These are phyloP conservation scores for Cercis canadensis DNA, from an alignment of 306 rosid species.

Conservation along the genomic window DNA sequence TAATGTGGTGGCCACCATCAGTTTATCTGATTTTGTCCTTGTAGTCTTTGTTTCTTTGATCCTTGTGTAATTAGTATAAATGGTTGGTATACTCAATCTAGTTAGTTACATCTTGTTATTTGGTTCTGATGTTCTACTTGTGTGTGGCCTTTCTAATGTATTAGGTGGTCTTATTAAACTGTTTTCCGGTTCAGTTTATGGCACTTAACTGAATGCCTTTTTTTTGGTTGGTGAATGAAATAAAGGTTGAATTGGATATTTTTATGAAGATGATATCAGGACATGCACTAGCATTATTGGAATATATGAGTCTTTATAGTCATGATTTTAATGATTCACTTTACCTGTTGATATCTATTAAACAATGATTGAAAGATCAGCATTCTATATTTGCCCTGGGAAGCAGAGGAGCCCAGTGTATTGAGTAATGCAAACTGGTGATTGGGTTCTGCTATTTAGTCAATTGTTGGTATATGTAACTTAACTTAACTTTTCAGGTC, in stretches of 20 bases:
- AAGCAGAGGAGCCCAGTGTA: slow-evolving; percentile 13
- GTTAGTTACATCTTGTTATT: not conserved
- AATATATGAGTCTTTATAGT: not conserved
- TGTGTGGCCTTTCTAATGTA: not conserved
- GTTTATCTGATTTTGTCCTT: no score
- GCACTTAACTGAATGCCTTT: not conserved
- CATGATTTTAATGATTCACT: slow-evolving; percentile 1
- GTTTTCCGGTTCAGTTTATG: not conserved
- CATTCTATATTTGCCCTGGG: slow-evolving; percentile 8
- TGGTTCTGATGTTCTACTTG: not conserved
- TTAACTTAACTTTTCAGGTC: slow-evolving; percentile 57
- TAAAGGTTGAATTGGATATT: not conserved
- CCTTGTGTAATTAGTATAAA: not conserved
- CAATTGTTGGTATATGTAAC: slow-evolving; percentile 18
- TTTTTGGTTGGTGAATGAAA: slow-evolving; percentile 6
- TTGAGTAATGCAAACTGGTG: not conserved
- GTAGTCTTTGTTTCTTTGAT: not conserved
- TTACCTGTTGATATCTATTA: not conserved
- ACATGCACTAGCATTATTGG: not conserved
- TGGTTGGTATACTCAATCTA: not conserved
- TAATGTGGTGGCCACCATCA: not conserved
- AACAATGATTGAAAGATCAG: not conserved
- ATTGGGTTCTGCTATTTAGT: slow-evolving; percentile 2
- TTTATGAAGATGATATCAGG: not conserved
- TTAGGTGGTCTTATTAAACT: slow-evolving; percentile 8